A percentile compares a stretch with the other conserved stretches of the same genome.
These are phyloP conservation scores for Nannochloropsis gaditana DNA, from an alignment of 108 stramenopile genomes.

Conservation along the genomic window DNA sequence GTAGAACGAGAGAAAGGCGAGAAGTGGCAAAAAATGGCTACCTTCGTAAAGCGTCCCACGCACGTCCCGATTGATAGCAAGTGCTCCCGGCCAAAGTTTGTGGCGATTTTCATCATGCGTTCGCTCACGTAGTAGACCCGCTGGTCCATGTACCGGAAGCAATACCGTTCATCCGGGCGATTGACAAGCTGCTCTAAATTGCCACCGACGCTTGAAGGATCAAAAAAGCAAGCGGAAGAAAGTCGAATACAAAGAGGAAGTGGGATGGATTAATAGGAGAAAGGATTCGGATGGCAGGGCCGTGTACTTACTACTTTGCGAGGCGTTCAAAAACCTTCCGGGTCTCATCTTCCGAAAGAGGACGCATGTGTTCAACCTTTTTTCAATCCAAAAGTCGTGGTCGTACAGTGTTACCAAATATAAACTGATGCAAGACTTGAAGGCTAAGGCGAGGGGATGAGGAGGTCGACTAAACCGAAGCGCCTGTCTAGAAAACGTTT, in stretches of 20 bases:
- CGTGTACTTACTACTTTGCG: slow-evolving; percentile 66
- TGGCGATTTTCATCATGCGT: slow-evolving; percentile 51
- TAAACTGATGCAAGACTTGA: no score
- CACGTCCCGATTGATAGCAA: slow-evolving; percentile 86
- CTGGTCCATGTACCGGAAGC: slow-evolving; percentile 63
- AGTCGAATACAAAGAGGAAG: background rate
- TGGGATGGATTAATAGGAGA: background rate
- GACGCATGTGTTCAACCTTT: slow-evolving; percentile 65
- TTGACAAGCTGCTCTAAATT: slow-evolving; percentile 66
- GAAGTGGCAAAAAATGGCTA: slow-evolving; percentile 72
- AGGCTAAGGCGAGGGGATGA: no score
- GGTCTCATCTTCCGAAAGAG: slow-evolving; percentile 95
- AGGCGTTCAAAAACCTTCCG: slow-evolving; percentile 90
- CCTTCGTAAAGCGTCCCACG: slow-evolving; percentile 96
- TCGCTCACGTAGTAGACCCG: slow-evolving; percentile 88
- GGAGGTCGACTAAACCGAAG: no score
- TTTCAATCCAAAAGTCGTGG: background rate
- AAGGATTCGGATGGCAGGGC: background rate
- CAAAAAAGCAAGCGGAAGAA: background rate
- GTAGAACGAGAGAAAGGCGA: background rate
- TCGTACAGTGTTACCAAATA: background rate
- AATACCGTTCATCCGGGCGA: slow-evolving; percentile 46
- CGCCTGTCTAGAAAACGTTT: no score
- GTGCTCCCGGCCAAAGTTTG: slow-evolving; percentile 67
- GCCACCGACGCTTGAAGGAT: slow-evolving; percentile 66